Evolutionary conservation across 768 basidiomycete species (phyloP).

Genomic region (Lentinula aciculospora): DNA sequence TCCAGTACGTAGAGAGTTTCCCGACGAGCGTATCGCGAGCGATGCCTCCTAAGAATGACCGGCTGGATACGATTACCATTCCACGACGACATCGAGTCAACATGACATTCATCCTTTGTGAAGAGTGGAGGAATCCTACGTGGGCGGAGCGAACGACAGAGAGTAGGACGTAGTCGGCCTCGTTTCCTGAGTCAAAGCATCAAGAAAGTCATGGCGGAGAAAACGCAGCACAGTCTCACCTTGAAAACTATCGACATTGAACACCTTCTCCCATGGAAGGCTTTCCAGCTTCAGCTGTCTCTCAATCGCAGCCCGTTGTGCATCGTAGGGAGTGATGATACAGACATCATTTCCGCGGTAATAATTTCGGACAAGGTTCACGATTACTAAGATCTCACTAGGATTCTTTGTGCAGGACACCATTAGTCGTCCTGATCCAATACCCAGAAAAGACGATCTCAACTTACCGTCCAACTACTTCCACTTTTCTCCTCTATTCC

Average conservation of each 20-base stretch:
- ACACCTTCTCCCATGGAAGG: slow-evolving; percentile 37
- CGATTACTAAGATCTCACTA: slow-evolving; percentile 32
- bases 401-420: slow-evolving; percentile 26
- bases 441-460: background rate
- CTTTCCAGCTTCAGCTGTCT: slow-evolving; percentile 23
- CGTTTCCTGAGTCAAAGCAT: slow-evolving; percentile 34
- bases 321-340: slow-evolving; percentile 51
- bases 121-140: slow-evolving; percentile 40
- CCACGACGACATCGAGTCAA: slow-evolving; percentile 42
- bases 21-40: slow-evolving; percentile 39
- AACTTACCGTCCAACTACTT: slow-evolving; percentile 38
- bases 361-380: slow-evolving; percentile 36
- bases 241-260: slow-evolving; percentile 53
- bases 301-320: slow-evolving; percentile 40
- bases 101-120: slow-evolving; percentile 48
- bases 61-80: slow-evolving; percentile 42
- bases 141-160: slow-evolving; percentile 41
- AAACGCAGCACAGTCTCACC: slow-evolving; percentile 21
- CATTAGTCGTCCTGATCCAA: background rate
- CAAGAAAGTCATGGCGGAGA: background rate
- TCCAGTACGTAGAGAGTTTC: slow-evolving; percentile 22
- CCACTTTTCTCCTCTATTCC: slow-evolving; percentile 31
- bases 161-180: slow-evolving; percentile 42
- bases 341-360: slow-evolving; percentile 32
- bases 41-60: slow-evolving; percentile 28